Evolutionary conservation across 225 moss, liverwort and hornwort species (phyloP).

Genomic region (Polytrichum commune): DNA sequence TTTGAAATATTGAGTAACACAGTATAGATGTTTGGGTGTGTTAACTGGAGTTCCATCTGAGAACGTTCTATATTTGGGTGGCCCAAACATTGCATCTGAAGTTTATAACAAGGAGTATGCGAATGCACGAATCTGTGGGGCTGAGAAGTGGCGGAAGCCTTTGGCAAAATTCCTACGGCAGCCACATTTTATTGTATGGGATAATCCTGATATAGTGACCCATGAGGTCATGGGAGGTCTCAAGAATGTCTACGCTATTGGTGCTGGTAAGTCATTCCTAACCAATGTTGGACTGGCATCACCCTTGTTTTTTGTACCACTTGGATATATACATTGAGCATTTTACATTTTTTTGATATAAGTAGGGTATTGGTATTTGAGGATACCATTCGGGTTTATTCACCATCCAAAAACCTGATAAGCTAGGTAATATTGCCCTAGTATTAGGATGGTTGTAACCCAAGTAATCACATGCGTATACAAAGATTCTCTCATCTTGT

Average conservation of each 20-base stretch:
- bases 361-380: too few species aligned
- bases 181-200: conserved; percentile 71
- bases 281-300: not conserved
- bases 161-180: conserved; percentile 55
- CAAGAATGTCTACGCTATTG: conserved; percentile 68
- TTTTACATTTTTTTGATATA: too few species aligned
- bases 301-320: too few species aligned
- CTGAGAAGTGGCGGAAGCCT: conserved; percentile 61
- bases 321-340: too few species aligned
- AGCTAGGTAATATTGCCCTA: too few species aligned
- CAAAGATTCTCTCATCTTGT: too few species aligned
- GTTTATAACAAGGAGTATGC: conserved; percentile 67
- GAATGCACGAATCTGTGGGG: conserved; percentile 62
- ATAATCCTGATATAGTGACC: conserved; percentile 59
- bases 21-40: not conserved
- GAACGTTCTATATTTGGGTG: conserved; percentile 53
- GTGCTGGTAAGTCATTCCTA: conserved; percentile 39
- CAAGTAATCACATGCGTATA: too few species aligned
- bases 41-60: conserved; percentile 53
- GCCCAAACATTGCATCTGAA: conserved; percentile 68
- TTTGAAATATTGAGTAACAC: too few species aligned
- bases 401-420: too few species aligned
- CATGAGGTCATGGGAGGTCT: conserved; percentile 75
- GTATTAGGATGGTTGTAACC: too few species aligned
- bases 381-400: too few species aligned